Evolutionary conservation across 2,329 filamentous ascomycete species (phyloP).

Genomic region (Xylaria sp.): DNA sequence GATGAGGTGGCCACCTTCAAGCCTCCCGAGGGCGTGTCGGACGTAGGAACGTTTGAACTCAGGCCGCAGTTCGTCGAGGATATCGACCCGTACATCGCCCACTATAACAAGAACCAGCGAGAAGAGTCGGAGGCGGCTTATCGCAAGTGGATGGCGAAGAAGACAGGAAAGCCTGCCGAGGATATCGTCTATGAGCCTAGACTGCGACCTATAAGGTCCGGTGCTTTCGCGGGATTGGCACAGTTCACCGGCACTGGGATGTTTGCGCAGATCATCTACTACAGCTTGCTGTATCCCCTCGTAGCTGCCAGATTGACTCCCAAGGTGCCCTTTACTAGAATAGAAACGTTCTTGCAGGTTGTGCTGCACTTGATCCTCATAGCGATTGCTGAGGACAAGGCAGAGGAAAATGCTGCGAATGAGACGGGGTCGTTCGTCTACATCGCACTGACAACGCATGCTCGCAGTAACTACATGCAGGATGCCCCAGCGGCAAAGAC

Average conservation of each 20-base stretch:
- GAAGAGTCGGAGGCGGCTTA: conserved; percentile 93
- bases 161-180: conserved; percentile 75
- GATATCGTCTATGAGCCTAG: conserved; percentile 93
- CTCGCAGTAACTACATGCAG: conserved; percentile 62
- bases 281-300: conserved; percentile 80
- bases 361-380: conserved; percentile 86
- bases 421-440: conserved; percentile 69
- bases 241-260: conserved; percentile 80
- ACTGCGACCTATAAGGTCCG: conserved; percentile 73
- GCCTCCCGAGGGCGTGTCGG: conserved; percentile 85
- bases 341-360: conserved; percentile 91
- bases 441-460: conserved; percentile 67
- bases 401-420: conserved; percentile 55
- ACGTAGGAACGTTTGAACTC: conserved; percentile 92
- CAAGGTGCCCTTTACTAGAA: conserved; percentile 75
- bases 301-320: conserved; percentile 70
- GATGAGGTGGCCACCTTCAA: conserved; percentile 89
- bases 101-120: conserved; percentile 95
- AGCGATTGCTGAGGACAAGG: conserved; percentile 80
- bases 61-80: conserved; percentile 84
- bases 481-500: conserved; percentile 61
- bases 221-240: conserved; percentile 76
- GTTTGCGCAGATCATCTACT: conserved; percentile 89
- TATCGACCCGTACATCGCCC: conserved; percentile 92
- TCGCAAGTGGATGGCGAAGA: conserved; percentile 83